These are phyloP conservation scores for Stylosanthes scabra DNA, from an alignment of 331 rosid species.

Conservation along the genomic window DNA sequence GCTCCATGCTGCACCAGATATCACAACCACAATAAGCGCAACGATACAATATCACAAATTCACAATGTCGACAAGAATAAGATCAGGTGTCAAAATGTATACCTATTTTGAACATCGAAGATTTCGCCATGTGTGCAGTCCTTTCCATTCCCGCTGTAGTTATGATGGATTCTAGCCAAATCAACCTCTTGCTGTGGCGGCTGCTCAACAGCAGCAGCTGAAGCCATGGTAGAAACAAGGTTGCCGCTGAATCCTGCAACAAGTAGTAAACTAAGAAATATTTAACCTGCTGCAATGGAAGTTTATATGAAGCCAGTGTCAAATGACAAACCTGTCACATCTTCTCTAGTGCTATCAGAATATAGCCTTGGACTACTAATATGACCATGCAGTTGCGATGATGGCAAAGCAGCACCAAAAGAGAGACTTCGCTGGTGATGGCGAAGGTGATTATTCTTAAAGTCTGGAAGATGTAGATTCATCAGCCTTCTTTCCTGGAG, in stretches of 20 bases:
- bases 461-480: constrained; percentile 78
- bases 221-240: constrained; percentile 29
- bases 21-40: constrained; percentile 6
- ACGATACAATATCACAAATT: constrained; percentile 9
- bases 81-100: constrained; percentile 5
- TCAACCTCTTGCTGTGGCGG: constrained; percentile 45
- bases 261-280: constrained; percentile 26
- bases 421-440: constrained; percentile 72
- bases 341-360: constrained; percentile 52
- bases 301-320: not conserved
- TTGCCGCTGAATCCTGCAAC: constrained; percentile 51
- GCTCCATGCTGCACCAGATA: constrained; percentile 51
- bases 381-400: constrained; percentile 43
- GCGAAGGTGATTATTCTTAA: constrained; percentile 49
- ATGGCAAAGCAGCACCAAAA: constrained; percentile 54
- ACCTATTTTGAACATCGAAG: constrained; percentile 48
- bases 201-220: constrained; percentile 27
- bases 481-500: constrained; percentile 69
- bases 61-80: not conserved
- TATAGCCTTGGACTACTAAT: constrained; percentile 43
- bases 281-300: not conserved
- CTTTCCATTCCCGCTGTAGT: constrained; percentile 32
- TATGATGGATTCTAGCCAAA: constrained; percentile 29
- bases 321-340: constrained; percentile 50
- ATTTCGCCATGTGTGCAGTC: constrained; percentile 33